phyloP scores from a whole-genome alignment of 805 yeast genomes.

The Maudiozyma bulderi region DNA sequence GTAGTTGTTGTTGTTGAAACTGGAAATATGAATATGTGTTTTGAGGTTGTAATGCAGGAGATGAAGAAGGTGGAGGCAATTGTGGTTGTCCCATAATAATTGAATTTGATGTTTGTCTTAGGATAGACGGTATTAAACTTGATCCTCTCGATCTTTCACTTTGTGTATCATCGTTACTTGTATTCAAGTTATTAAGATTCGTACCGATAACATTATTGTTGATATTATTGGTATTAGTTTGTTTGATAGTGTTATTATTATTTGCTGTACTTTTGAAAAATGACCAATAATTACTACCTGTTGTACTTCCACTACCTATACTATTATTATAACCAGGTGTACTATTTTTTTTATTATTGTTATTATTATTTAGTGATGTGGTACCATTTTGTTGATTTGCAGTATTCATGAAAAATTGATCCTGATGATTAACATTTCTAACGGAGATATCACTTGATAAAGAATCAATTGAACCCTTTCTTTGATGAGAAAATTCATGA shows the following conservation, averaged over 20 bases:
- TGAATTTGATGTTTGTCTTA: slow-evolving; percentile 15
- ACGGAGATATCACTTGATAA: slow-evolving; percentile 23
- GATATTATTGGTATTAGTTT: not conserved
- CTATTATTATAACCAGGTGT: not conserved
- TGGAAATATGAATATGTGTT: slow-evolving; percentile 22
- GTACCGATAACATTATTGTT: not conserved
- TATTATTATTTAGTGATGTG: not conserved
- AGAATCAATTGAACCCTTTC: slow-evolving; percentile 27
- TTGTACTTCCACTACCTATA: slow-evolving; percentile 3
- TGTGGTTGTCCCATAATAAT: slow-evolving; percentile 12
- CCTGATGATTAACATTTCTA: slow-evolving; percentile 13
- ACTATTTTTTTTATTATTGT: slow-evolving; percentile 1
- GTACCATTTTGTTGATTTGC: slow-evolving; percentile 1
- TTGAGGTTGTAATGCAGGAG: slow-evolving; percentile 5
- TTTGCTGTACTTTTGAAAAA: slow-evolving; percentile 10
- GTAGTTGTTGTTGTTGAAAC: slow-evolving; percentile 13
- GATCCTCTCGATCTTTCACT: slow-evolving; percentile 19
- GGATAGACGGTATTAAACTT: slow-evolving; percentile 21
- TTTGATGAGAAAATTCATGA: slow-evolving; percentile 25
- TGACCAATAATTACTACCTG: slow-evolving; percentile 17
- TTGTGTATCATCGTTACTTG: slow-evolving; percentile 7
- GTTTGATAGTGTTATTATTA: not conserved
- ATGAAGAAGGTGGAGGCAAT: slow-evolving; percentile 8
- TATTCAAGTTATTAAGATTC: not conserved
- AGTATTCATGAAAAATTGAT: slow-evolving; percentile 13